Base-by-base conservation (phyloP, 306 rosid species). In the Trifolium dubium region DNA sequence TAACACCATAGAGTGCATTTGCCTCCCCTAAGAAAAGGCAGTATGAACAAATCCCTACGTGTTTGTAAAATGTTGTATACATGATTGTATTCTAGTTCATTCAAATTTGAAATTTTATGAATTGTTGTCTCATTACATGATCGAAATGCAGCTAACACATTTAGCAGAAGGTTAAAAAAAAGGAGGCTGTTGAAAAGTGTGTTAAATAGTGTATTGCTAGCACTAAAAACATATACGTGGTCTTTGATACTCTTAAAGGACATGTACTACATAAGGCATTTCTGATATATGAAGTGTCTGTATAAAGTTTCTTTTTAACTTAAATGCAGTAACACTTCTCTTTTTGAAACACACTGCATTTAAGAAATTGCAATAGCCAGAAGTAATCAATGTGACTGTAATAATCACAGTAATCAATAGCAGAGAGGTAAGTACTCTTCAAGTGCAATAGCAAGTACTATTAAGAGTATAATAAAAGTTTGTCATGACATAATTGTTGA, bases 51-150 rank as follows among this genome's bases (percentile, higher is more conserved):
- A 34, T 3, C 5, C 6, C 1, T 46, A 10, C 55, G 4, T 15
- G 64, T 43, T 59, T 79, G 79, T 78, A 64, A 67, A 69, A 59
- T 78, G 37, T 9, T 71, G 74, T 68, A 30, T 15, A 37, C 79
- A 15, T 72, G 40, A 19, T 64, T 51, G 43, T 53, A 39, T 53
- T 64, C 51, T 28, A 68, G 14, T 51, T 75, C 5, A 59, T 78
- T 78, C 46, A 71, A 74, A 58, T 83, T 59, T 47, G 12, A 49
- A 62, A 29, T 35, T 43, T 46, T 34, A 39, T 62, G 40, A 62
- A 63, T 29, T 64, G 41, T n/a, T 30, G 71, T 44, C 37, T 39
- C 71, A 11, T 31, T 46, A 55, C 64, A 14, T 55, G 64, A 58
- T 47, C 34, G 30, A 70, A 75, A 15, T 14, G 12, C 58, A 55